These are phyloP conservation scores for Talaromyces stipitatus DNA, from an alignment of 495 filamentous ascomycete genomes.

Conservation along the genomic window DNA sequence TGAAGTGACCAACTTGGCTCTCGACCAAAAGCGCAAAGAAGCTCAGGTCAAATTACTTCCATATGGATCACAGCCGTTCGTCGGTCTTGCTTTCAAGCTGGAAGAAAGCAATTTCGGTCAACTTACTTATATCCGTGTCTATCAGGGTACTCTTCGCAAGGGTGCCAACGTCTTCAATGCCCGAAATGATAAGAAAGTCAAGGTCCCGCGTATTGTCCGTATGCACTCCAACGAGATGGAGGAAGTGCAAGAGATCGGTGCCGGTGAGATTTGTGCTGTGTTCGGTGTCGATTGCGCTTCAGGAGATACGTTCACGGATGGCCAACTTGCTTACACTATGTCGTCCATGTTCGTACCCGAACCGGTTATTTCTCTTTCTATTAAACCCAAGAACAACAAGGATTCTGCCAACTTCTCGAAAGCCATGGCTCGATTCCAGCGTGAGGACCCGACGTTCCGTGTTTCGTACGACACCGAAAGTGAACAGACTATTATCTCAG, in stretches of 20 bases:
- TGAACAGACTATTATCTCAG: constrained; percentile 93
- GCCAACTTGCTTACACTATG: constrained; percentile 88
- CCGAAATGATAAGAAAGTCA: constrained; percentile 89
- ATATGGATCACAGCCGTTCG: constrained; percentile 88
- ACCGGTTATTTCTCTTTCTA: constrained; percentile 94
- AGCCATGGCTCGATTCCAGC: constrained; percentile 97
- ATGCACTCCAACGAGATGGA: constrained; percentile 99
- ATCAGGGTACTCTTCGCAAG: constrained; percentile 88
- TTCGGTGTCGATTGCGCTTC: constrained; percentile 98
- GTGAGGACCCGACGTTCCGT: constrained; percentile 97
- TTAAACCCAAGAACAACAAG: constrained; percentile 91
- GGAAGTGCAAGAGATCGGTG: constrained; percentile 82
- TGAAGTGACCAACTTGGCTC: constrained; percentile 83
- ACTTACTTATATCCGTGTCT: constrained; percentile 96
- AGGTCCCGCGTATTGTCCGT: constrained; percentile 92
- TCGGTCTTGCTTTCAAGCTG: constrained; percentile 96
- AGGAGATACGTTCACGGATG: constrained; percentile 97
- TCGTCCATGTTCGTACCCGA: constrained; percentile 98
- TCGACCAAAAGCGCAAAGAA: constrained; percentile 75
- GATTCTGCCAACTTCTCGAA: constrained; percentile 94
- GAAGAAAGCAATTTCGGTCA: constrained; percentile 99
- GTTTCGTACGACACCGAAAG: constrained; percentile 85
- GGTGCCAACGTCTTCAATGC: constrained; percentile 89
- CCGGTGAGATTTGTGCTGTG: constrained; percentile 96
- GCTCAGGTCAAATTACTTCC: constrained; percentile 76